Base-by-base conservation (phyloP, 2,329 filamentous ascomycete genomes). In the Rutstroemia sp. region DNA sequence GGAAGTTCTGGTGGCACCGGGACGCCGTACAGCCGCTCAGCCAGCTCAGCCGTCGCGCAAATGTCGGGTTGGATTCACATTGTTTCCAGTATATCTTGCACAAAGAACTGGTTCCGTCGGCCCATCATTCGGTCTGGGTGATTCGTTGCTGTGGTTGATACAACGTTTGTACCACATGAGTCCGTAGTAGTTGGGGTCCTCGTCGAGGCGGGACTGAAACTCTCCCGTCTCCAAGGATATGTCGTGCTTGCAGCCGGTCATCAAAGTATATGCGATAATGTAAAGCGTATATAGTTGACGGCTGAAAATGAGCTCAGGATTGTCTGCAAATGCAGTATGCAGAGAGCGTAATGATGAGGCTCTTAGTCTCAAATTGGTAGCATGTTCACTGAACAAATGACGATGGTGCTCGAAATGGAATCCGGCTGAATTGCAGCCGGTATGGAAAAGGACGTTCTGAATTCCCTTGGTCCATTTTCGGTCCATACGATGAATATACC, bases 341-440 rank as follows among this genome's bases (percentile, higher is more conserved):
- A 46, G 34, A 17, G 17, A 42, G 49, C n/a, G 41, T 44, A 19
- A 19, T 17, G 19, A 47, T 47, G 51, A 53, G 30, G 42, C 51
- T 53, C 30, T 38, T 27, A 30, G 17, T 39, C 42, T 53, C 42
- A n/a, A 45, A 23, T 19, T 12, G 23, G 52, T 17, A 44, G 16
- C 21, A 51, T 55, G 27, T 50, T 55, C 53, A 55, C 46, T 55
- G 38, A 55, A 55, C 34, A 55, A 21, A 42, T 17, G 46, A 50
- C 44, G 34, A 25, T 44, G 38, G 48, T 44, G 38, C 17, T 44
- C 17, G 7, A 55, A 38, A 37, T n/a, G 17, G 6, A 34, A 34
- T 38, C 17, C 16, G 53, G 53, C 53, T 51, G 53, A 50, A 55
- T 50, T 44, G 37, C 34, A 23, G 17, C 14, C 30, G 23, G 37